Evolutionary conservation across 2,329 filamentous ascomycete genomes (phyloP).

Genomic region (Phialophora verrucosa): DNA sequence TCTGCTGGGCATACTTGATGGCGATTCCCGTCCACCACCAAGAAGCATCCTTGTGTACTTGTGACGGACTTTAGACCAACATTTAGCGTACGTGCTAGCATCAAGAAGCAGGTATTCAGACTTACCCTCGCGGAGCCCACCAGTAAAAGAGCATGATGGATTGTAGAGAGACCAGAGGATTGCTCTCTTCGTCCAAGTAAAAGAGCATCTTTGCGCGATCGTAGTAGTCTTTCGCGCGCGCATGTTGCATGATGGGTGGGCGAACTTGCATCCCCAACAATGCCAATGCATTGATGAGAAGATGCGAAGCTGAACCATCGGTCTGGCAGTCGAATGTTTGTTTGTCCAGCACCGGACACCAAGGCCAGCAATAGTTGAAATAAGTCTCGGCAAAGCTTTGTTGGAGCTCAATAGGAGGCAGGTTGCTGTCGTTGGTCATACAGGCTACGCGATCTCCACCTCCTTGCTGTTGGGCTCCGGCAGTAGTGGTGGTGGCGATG

Average conservation of each 20-base stretch:
- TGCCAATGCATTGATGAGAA: constrained; percentile 50
- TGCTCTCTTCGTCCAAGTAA: constrained; percentile 50
- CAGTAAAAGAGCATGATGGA: constrained; percentile 53
- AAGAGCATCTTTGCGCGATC: constrained; percentile 50
- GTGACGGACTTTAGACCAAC: constrained; percentile 41
- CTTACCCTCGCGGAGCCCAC: constrained; percentile 48
- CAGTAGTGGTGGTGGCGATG: background rate
- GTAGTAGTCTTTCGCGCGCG: constrained; percentile 49
- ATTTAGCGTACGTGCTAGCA: too few species aligned
- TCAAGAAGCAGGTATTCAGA: background rate
- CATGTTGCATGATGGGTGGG: constrained; percentile 50
- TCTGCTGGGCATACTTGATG: constrained; percentile 53
- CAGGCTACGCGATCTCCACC: constrained; percentile 40
- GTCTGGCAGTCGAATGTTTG: background rate
- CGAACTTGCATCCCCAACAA: constrained; percentile 50
- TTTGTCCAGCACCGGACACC: constrained; percentile 27
- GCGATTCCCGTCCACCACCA: constrained; percentile 57
- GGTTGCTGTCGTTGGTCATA: constrained; percentile 42
- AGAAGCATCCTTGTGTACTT: constrained; percentile 49
- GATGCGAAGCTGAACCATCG: constrained; percentile 56
- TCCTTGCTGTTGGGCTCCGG: background rate
- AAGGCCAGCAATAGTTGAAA: constrained; percentile 27
- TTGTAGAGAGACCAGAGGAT: constrained; percentile 47
- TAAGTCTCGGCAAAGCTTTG: constrained; percentile 25
- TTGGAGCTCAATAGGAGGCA: constrained; percentile 18